Base-by-base conservation (phyloP, 441 rosid genomes). In the Capsella rubella region DNA sequence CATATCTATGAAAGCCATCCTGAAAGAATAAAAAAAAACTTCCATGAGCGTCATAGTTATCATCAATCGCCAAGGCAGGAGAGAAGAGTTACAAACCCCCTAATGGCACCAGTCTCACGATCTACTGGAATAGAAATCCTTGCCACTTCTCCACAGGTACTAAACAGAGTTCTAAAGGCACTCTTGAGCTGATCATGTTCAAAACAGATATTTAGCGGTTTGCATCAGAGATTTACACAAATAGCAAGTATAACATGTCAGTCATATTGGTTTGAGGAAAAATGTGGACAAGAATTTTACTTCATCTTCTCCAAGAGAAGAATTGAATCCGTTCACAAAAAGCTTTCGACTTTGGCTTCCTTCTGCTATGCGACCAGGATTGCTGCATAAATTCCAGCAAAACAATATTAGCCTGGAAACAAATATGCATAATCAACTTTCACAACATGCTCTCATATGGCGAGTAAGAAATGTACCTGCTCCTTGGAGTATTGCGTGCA, bases 1-100 rank as follows among this genome's bases (percentile, higher is more conserved):
- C 54, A 92, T 87, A 77, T 89, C 95, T 56, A 92, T 1, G 80
- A 79, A 94, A 2, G 97, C 97, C 67, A 74, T 74, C 80, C 98
- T 94, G 82, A 74, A 81, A 79, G 15, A 50, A 25, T 4, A 62
- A 64, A 8, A 32, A 32, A 32, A 32, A 8, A 32, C 18, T 74
- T 67, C 51, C 21, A 18, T 67, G 8, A 60, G 14, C 25, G 27
- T 31, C 35, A 39, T 12, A 50, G 57, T 14, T 42, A 47, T 47
- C 68, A 43, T 59, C 42, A 18, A 12, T 14, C 42, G 51, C 47
- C 21, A 28, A 54, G 4, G 9, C 39, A 10, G 55, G 15, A 64
- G n/a, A 39, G 42, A 62, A 40, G 39, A 46, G 52, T 71, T 42
- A 80, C 95, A 10, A 58, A 94, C 96, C 99, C 97, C 50, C 74